Base-by-base conservation (phyloP, 257 asterid species). In the Nyctanthes arbortristis region DNA sequence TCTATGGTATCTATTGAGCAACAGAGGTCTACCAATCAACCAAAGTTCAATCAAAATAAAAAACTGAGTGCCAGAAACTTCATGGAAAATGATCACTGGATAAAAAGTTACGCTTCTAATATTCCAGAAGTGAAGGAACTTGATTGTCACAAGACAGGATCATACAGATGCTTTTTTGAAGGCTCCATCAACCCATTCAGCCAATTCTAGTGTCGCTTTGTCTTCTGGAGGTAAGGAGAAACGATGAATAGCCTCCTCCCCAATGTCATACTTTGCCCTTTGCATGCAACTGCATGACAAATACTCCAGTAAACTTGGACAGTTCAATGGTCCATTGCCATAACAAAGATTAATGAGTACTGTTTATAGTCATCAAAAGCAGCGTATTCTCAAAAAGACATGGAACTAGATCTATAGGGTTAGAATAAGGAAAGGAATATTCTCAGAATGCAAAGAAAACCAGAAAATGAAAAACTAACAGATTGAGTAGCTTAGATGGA, bases 151-250 rank as follows among this genome's bases (percentile, higher is more conserved):
- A 14, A 62, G 80, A 81, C 66, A 79, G 79, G 81, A 74, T 72
- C 95, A 66, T 93, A 93, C 99, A 74, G 96, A 88, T 80, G 91
- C 87, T 84, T 77, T 84, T 68, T 70, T 80, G 73, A 87, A 87
- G 85, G 98, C 92, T n/a, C 87, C 80, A 77, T 91, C 96, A 75
- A 93, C 96, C 99, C 99, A 93, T 76, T 91, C 94, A 61, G 96
- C 88, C 75, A 93, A 81, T 73, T 83, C 94, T 64, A 93, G 77
- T 20, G 93, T 91, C 30, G 97, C 99, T 87, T 91, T 93, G 84
- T 93, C 97, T 86, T 93, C 99, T 43, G 96, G 93, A 72, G 99
- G 85, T 74, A 93, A 79, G 70, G 99, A 87, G 77, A 88, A 93
- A 73, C 99, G 97, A 77, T 88, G 84, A 74, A 93, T 89, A 31